Percentiles rank a stretch among this genome's conserved stretches.
Evolutionary conservation across 192 early-diverging fungal genomes (phyloP).

Genomic region (Coemansia sp.): DNA sequence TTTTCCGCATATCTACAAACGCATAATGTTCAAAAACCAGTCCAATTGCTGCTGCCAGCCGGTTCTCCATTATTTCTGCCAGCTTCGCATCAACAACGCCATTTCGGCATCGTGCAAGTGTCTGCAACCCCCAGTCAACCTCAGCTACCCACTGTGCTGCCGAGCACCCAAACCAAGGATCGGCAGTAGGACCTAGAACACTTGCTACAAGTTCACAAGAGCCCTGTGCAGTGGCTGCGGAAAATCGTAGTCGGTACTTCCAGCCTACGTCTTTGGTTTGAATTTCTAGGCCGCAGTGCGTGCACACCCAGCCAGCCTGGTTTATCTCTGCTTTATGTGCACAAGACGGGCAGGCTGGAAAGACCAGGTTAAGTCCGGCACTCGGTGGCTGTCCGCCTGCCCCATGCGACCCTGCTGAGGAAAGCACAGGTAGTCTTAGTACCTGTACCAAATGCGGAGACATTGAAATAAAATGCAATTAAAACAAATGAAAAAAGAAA

Average conservation of each 20-base stretch:
- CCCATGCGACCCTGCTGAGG: neutral
- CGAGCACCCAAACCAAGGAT: conserved; percentile 32
- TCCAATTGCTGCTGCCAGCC: conserved; percentile 4
- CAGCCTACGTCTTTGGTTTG: conserved; percentile 10
- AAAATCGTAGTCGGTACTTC: conserved; percentile 23
- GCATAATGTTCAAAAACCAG: conserved; percentile 4
- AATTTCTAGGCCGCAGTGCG: conserved; percentile 8
- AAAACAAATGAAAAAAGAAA: neutral
- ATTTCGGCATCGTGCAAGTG: neutral
- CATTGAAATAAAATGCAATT: conserved; percentile 6
- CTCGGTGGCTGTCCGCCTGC: neutral
- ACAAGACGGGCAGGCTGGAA: conserved; percentile 24
- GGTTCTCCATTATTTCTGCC: conserved; percentile 10
- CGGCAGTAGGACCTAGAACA: conserved; percentile 16
- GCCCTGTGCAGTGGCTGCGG: neutral
- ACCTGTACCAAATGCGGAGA: conserved; percentile 10
- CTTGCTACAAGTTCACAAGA: conserved; percentile 4
- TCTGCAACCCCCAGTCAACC: conserved; percentile 3
- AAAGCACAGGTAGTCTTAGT: conserved; percentile 4
- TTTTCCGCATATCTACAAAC: conserved; percentile 6
- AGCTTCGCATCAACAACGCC: neutral
- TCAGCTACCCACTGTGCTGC: conserved; percentile 31
- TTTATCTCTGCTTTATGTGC: conserved; percentile 6
- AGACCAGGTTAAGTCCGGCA: conserved; percentile 21
- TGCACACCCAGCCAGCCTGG: conserved; percentile 16